Conservation (phyloP, 345 rosid genomes). For the Lenwebbia sp. region DNA sequence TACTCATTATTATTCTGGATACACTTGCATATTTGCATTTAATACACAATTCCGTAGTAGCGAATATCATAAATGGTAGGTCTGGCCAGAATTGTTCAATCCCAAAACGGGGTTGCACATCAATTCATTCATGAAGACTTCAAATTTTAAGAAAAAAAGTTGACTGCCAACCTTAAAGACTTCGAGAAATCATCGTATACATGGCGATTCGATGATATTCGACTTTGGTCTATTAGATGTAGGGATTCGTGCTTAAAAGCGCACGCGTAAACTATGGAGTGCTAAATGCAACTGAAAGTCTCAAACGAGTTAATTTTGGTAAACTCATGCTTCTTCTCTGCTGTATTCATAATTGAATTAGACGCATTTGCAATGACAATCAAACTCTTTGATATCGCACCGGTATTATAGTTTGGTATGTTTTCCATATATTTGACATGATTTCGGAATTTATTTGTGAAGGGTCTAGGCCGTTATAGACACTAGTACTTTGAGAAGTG, state of each 20-base stretch:
- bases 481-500: background rate
- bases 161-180: too few species aligned
- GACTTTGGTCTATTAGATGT: background rate
- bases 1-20: background rate
- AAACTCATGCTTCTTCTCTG: too few species aligned
- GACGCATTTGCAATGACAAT: too few species aligned
- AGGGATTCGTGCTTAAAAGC: background rate
- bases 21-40: background rate
- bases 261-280: background rate
- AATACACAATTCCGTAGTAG: background rate
- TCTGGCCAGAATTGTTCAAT: background rate
- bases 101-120: background rate
- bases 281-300: too few species aligned
- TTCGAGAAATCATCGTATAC: too few species aligned
- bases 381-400: too few species aligned
- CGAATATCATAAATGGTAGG: background rate
- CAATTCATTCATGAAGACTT: too few species aligned
- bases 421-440: background rate
- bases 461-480: background rate
- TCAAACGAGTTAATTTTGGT: too few species aligned
- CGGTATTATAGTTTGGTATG: background rate
- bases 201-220: too few species aligned
- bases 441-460: background rate
- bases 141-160: too few species aligned
- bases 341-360: too few species aligned